Percentiles rank a stretch among this genome's conserved stretches.
Conservation (phyloP, 352 stramenopile genomes). For the Phytophthora fragariae region DNA sequence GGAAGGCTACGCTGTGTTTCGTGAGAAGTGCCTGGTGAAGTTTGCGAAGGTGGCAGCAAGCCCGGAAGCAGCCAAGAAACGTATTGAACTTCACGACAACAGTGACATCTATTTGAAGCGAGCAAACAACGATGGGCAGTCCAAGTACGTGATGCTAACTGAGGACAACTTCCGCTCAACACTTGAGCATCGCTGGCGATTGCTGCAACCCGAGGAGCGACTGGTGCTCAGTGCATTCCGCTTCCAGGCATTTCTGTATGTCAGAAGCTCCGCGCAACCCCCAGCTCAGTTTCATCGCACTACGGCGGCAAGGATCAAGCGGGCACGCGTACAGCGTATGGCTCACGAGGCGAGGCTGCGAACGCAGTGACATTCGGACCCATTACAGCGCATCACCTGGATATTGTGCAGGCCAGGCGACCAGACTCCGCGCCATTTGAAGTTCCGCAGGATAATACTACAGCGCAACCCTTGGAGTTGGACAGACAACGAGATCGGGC, state of each 20-base stretch:
- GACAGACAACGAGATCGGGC: conserved; percentile 9
- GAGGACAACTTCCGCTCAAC: neutral
- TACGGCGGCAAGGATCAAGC: neutral
- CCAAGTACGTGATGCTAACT: conserved; percentile 1
- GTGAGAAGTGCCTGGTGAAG: conserved; percentile 11
- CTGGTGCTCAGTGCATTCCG: neutral
- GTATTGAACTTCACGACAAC: neutral
- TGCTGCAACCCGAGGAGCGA: neutral
- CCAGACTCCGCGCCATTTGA: conserved; percentile 1
- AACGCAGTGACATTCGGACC: conserved; percentile 1
- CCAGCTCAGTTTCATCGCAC: conserved; percentile 12
- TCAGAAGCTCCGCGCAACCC: neutral
- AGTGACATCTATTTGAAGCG: conserved; percentile 2
- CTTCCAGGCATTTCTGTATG: conserved; percentile 12
- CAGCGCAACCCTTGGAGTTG: neutral
- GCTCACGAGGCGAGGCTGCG: conserved; percentile 1
- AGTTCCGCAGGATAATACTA: conserved; percentile 10
- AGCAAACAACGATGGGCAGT: conserved; percentile 6
- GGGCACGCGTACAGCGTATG: conserved; percentile 3
- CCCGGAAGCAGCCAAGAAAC: neutral
- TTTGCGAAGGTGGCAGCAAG: conserved; percentile 1
- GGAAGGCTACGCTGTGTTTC: conserved; percentile 14
- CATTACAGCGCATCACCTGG: conserved; percentile 12
- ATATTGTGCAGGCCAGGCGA: conserved; percentile 4
- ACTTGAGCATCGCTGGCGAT: conserved; percentile 8